phyloP scores from a whole-genome alignment of 495 filamentous ascomycete genomes.

The Penicillium macrosclerotiorum region DNA sequence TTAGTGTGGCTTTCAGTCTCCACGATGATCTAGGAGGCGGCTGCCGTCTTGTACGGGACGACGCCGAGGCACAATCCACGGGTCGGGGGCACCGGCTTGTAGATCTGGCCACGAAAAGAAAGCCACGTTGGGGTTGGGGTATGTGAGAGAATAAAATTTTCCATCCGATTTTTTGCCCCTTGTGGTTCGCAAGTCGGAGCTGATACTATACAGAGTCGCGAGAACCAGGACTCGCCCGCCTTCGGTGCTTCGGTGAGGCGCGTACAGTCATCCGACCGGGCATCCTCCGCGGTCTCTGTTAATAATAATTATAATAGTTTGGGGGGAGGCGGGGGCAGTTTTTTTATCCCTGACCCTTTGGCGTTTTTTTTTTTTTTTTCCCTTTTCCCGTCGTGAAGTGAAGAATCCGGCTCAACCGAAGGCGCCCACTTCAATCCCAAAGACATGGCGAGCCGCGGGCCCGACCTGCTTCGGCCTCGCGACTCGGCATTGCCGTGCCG shows the following conservation, averaged over 20 bases:
- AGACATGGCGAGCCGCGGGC: conserved; percentile 15
- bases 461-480: conserved; percentile 12
- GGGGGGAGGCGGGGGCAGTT: no score
- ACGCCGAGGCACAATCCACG: conserved; percentile 5
- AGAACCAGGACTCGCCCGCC: conserved; percentile 8
- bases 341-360: no score
- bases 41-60: neutral
- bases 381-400: no score
- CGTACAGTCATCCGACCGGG: conserved; percentile 4
- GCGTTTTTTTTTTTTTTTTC: no score
- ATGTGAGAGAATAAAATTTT: conserved; percentile 11
- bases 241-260: conserved; percentile 15
- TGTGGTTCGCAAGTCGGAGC: conserved; percentile 11
- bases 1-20: conserved; percentile 18
- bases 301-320: no score
- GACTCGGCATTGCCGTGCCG: conserved; percentile 24
- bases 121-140: neutral
- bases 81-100: conserved; percentile 4
- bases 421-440: no score
- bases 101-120: conserved; percentile 3
- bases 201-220: conserved; percentile 15
- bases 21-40: conserved; percentile 23
- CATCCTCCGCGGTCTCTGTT: conserved; percentile 14
- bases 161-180: neutral
- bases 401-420: no score